phyloP scores from a whole-genome alignment of 805 yeast species.

The Candida bentonensis region DNA sequence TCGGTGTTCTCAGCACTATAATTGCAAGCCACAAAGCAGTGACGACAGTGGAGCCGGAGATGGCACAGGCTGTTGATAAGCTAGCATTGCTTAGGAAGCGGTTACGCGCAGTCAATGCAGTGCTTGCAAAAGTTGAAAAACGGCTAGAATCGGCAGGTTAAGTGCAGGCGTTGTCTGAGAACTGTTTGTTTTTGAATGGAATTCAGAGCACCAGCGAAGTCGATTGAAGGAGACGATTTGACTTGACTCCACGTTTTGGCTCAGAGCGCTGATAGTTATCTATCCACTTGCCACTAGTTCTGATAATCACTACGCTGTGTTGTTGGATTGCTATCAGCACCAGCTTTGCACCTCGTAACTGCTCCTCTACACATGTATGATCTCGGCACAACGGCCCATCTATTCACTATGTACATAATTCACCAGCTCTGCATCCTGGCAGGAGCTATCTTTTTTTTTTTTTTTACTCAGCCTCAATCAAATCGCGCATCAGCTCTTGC shows the following conservation, averaged over 20 bases:
- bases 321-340: background rate
- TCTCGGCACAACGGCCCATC: no score
- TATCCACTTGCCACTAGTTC: no score
- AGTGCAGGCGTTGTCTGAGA: background rate
- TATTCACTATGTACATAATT: no score
- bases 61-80: background rate
- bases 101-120: background rate
- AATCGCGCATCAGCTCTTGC: slow-evolving; percentile 28
- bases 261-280: no score
- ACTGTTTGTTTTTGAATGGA: no score
- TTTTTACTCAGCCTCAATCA: slow-evolving; percentile 13
- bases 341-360: background rate
- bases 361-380: no score
- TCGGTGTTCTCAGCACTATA: background rate
- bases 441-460: no score
- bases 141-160: background rate
- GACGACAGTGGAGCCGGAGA: background rate
- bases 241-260: no score
- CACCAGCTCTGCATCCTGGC: no score
- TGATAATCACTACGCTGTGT: background rate
- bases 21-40: background rate
- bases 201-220: no score
- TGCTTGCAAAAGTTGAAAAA: background rate
- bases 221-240: no score
- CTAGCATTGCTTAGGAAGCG: background rate